phyloP scores from a whole-genome alignment of 129 eudicot species.

The Lonicera japonica region DNA sequence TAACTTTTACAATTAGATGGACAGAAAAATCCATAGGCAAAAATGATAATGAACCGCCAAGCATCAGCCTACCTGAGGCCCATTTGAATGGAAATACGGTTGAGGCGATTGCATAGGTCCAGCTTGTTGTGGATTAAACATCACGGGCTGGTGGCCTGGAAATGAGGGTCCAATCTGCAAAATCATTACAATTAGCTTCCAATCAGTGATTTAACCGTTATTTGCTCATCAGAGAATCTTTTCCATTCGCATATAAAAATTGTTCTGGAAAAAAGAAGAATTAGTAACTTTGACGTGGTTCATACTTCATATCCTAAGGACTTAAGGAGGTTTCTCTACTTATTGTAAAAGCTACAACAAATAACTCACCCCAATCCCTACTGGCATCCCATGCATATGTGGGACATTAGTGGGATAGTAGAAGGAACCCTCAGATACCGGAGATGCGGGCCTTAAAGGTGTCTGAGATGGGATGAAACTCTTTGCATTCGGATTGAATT shows the following conservation, averaged over 20 bases:
- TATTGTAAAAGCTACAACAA: neutral
- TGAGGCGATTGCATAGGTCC: slow-evolving; percentile 57
- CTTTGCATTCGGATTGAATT: slow-evolving; percentile 89
- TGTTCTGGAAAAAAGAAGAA: too few relatives aligned
- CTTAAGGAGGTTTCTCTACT: neutral
- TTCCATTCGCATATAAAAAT: too few relatives aligned
- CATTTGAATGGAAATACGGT: slow-evolving; percentile 66
- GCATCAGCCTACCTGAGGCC: slow-evolving; percentile 59
- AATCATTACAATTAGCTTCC: slow-evolving; percentile 4
- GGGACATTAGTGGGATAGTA: slow-evolving; percentile 68
- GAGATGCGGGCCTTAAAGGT: slow-evolving; percentile 78
- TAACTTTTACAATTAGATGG: neutral
- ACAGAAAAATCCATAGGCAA: neutral
- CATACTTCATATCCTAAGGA: too few relatives aligned
- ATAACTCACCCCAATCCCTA: slow-evolving; percentile 77
- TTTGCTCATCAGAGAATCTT: neutral
- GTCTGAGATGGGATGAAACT: slow-evolving; percentile 70
- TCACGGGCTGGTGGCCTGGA: slow-evolving; percentile 58
- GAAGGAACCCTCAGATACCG: slow-evolving; percentile 73
- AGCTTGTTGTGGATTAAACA: slow-evolving; percentile 78
- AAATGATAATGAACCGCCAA: neutral
- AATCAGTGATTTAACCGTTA: neutral
- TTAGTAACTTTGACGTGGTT: too few relatives aligned
- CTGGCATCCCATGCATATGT: slow-evolving; percentile 87
- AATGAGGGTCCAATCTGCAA: slow-evolving; percentile 79